Evolutionary conservation across 148 eudicot species (phyloP).

Genomic region (Spergularia bocconei): DNA sequence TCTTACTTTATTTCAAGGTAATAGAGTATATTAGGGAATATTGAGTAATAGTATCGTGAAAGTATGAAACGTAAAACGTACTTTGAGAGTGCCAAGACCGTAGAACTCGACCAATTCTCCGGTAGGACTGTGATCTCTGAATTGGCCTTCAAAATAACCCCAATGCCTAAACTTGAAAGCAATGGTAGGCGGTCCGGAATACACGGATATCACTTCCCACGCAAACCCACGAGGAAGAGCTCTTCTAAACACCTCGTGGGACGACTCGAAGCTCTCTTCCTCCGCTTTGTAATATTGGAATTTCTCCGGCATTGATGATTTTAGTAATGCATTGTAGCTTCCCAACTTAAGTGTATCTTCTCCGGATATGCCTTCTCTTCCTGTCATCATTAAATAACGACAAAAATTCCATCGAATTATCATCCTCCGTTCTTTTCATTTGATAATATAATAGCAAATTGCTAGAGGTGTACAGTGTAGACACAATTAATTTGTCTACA

Average conservation of each 20-base stretch:
- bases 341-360: constrained; percentile 69
- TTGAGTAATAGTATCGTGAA: no score
- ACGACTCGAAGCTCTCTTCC: constrained; percentile 79
- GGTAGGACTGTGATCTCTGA: constrained; percentile 72
- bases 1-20: no score
- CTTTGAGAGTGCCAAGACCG: constrained; percentile 86
- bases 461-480: no score
- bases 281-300: constrained; percentile 70
- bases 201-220: constrained; percentile 74
- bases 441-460: no score
- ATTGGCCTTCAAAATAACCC: constrained; percentile 92
- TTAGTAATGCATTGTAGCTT: constrained; percentile 72
- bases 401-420: no score
- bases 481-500: no score
- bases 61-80: neutral
- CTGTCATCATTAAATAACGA: constrained; percentile 23
- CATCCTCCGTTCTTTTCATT: no score
- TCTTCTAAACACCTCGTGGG: constrained; percentile 59
- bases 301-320: constrained; percentile 54
- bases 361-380: constrained; percentile 70
- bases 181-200: constrained; percentile 71
- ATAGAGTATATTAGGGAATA: no score
- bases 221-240: constrained; percentile 90
- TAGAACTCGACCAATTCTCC: constrained; percentile 68
- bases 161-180: constrained; percentile 88